These are phyloP conservation scores for Coprinellus micaceus DNA, from an alignment of 768 basidiomycete genomes.

Conservation along the genomic window DNA sequence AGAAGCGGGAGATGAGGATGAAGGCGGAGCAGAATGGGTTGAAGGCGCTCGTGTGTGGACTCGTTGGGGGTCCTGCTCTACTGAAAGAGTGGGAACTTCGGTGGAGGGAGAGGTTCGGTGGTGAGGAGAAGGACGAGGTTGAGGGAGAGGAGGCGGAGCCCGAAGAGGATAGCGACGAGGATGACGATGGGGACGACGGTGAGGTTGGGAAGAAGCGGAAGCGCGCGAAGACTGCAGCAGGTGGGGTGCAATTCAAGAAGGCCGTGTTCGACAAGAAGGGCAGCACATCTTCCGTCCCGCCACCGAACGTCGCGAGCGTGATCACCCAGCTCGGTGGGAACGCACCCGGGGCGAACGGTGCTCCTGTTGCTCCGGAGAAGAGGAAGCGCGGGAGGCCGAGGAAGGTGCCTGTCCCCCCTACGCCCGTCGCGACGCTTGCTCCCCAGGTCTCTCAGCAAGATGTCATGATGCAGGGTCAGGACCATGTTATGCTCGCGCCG, in stretches of 20 bases:
- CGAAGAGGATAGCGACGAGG: slow-evolving; percentile 58
- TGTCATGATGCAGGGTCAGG: slow-evolving; percentile 12
- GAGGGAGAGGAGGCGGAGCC: slow-evolving; percentile 50
- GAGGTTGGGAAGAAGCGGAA: slow-evolving; percentile 58
- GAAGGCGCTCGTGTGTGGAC: slow-evolving; percentile 60
- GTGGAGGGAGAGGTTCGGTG: slow-evolving; percentile 72
- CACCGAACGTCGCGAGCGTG: slow-evolving; percentile 18
- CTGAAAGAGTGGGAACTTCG: slow-evolving; percentile 73
- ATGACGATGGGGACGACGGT: slow-evolving; percentile 43
- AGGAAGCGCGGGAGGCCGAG: slow-evolving; percentile 81
- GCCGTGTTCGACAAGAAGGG: slow-evolving; percentile 48
- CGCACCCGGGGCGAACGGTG: not conserved
- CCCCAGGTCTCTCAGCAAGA: slow-evolving; percentile 11
- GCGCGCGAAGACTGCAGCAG: slow-evolving; percentile 44
- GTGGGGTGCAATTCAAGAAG: slow-evolving; percentile 21
- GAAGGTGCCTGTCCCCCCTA: slow-evolving; percentile 56
- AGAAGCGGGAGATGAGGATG: slow-evolving; percentile 69
- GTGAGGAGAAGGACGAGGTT: slow-evolving; percentile 68
- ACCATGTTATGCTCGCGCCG: slow-evolving; percentile 12
- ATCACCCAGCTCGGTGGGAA: slow-evolving; percentile 24
- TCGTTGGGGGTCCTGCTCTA: slow-evolving; percentile 71
- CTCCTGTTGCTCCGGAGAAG: slow-evolving; percentile 59
- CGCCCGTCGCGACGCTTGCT: slow-evolving; percentile 14
- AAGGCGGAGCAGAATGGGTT: slow-evolving; percentile 74
- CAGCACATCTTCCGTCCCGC: slow-evolving; percentile 29